Evolutionary conservation across 176 grass and related monocot genomes (phyloP).

Genomic region (Chloris gayana): DNA sequence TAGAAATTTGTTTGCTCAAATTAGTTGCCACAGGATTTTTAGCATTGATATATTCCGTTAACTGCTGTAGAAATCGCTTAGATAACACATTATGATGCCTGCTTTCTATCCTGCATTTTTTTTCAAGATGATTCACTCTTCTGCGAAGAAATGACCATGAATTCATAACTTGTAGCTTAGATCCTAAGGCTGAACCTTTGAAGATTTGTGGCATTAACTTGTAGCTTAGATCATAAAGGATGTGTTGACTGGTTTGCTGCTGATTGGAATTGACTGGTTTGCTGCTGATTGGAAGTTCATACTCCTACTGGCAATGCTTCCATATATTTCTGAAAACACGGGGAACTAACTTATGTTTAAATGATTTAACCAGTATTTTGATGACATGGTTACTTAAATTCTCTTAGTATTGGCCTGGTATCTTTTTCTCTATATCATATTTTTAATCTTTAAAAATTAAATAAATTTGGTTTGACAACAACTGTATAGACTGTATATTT

Average conservation of each 20-base stretch:
- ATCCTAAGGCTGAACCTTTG: neutral
- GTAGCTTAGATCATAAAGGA: too few relatives aligned
- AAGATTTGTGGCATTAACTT: constrained; percentile 18
- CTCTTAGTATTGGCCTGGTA: too few relatives aligned
- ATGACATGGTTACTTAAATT: too few relatives aligned
- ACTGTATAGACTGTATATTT: too few relatives aligned
- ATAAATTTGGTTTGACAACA: too few relatives aligned
- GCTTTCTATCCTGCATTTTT: neutral
- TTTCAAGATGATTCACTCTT: neutral
- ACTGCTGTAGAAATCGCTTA: neutral
- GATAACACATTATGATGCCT: constrained; percentile 11
- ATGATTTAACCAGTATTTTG: neutral
- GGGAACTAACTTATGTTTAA: neutral
- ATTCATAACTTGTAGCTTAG: neutral
- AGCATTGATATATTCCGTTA: neutral
- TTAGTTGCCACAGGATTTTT: constrained; percentile 20
- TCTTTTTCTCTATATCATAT: too few relatives aligned
- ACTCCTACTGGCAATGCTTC: neutral
- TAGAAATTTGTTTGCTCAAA: neutral
- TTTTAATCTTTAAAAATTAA: too few relatives aligned
- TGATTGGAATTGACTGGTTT: neutral
- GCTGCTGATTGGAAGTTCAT: neutral
- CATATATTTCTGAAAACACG: neutral
- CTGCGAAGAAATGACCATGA: neutral
- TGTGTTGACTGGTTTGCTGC: neutral